Evolutionary conservation across 208 protist genomes (phyloP).

Genomic region (Tritrichomonas foetus): DNA sequence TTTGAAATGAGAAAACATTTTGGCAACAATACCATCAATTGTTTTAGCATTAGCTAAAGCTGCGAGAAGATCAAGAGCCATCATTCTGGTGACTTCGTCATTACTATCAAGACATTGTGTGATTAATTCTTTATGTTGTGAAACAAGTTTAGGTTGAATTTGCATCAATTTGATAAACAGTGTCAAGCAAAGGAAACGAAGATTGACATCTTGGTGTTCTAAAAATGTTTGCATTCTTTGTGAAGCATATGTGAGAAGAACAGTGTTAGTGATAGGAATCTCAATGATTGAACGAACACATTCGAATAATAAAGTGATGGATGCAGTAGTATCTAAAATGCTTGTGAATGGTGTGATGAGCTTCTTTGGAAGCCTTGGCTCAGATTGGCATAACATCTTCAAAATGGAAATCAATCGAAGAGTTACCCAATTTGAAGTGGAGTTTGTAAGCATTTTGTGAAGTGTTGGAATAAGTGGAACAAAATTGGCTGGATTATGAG

Average conservation of each 20-base stretch:
- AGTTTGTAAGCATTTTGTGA: background rate
- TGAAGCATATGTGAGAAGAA: constrained; percentile 2
- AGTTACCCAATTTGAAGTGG: background rate
- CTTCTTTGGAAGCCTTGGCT: constrained; percentile 38
- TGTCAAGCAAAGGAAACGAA: background rate
- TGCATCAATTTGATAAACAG: constrained; percentile 21
- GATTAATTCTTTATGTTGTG: constrained; percentile 27
- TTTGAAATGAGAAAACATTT: constrained; percentile 23
- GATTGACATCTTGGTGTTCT: background rate
- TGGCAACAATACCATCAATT: constrained; percentile 26
- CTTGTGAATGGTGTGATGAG: background rate
- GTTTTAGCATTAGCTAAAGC: constrained; percentile 13
- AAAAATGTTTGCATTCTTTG: constrained; percentile 25
- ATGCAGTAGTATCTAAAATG: background rate
- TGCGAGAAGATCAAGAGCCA: background rate
- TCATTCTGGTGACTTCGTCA: background rate
- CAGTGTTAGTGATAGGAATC: constrained; percentile 27
- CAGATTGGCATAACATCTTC: background rate
- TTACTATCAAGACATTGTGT: background rate
- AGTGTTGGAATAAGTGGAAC: background rate
- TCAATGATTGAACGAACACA: constrained; percentile 15
- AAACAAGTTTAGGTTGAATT: constrained; percentile 34
- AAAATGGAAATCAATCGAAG: background rate
- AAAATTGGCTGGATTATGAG: background rate
- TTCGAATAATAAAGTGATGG: constrained; percentile 16